Conservation (phyloP, 169 alveolate species). For the Cryptosporidium muris region DNA sequence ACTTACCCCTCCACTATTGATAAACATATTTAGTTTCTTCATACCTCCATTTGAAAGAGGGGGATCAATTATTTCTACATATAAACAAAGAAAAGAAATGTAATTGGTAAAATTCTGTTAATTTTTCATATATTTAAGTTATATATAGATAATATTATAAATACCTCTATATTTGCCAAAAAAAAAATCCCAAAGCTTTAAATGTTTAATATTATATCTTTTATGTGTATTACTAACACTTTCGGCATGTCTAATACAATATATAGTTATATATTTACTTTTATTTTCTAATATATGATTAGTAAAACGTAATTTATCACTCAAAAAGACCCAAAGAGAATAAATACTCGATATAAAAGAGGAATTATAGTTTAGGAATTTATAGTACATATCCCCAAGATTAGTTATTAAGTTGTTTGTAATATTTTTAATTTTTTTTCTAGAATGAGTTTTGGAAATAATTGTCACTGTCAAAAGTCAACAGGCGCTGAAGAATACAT, state of each 20-base stretch:
- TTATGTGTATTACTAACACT: conserved; percentile 30
- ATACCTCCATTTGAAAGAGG: conserved; percentile 31
- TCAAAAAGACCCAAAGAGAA: too few species aligned
- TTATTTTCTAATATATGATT: neutral
- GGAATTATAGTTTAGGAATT: too few species aligned
- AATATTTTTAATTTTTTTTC: too few species aligned
- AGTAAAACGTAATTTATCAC: too few species aligned
- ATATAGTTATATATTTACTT: conserved; percentile 10
- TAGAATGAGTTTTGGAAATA: too few species aligned
- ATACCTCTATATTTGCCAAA: conserved; percentile 38
- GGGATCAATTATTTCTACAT: conserved; percentile 37
- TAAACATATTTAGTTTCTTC: conserved; percentile 20
- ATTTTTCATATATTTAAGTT: neutral
- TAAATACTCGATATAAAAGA: too few species aligned
- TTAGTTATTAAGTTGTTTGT: too few species aligned
- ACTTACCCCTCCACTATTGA: conserved; percentile 62
- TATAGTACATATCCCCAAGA: too few species aligned
- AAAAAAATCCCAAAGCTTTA: conserved; percentile 2
- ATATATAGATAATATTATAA: neutral
- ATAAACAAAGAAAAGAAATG: neutral
- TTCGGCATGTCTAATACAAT: conserved; percentile 54
- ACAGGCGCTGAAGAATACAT: too few species aligned
- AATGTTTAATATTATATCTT: conserved; percentile 6
- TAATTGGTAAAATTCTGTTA: neutral
- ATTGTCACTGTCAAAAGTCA: too few species aligned